Evolutionary conservation across 306 rosid genomes (phyloP).

Genomic region (Aeschynomene evenia): DNA sequence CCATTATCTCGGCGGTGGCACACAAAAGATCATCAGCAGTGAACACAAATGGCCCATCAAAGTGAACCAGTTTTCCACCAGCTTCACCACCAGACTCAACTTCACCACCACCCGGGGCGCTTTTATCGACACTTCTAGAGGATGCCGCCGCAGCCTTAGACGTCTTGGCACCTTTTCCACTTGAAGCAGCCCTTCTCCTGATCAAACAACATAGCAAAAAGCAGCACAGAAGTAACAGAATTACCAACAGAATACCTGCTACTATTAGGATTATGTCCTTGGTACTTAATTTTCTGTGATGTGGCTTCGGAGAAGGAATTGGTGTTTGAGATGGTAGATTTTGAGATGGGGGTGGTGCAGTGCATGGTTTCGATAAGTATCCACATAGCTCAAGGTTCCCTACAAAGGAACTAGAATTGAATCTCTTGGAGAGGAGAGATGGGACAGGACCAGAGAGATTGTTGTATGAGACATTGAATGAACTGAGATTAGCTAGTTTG

Average conservation of each 20-base stretch:
- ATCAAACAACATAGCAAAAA: conserved; percentile 66
- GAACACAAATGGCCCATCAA: conserved; percentile 87
- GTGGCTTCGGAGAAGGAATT: conserved; percentile 32
- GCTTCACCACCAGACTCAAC: conserved; percentile 73
- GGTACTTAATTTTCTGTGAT: conserved; percentile 58
- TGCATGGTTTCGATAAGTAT: conserved; percentile 60
- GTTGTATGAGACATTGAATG: conserved; percentile 82
- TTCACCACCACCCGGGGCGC: conserved; percentile 44
- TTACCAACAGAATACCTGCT: conserved; percentile 65
- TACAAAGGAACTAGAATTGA: conserved; percentile 79
- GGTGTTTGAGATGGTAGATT: conserved; percentile 56
- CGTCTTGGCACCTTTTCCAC: conserved; percentile 43
- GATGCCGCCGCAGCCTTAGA: conserved; percentile 42
- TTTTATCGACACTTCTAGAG: conserved; percentile 50
- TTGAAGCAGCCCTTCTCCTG: conserved; percentile 58
- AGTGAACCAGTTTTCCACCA: conserved; percentile 72
- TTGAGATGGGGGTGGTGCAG: conserved; percentile 53
- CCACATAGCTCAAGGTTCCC: conserved; percentile 90
- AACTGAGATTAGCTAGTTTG: conserved; percentile 57
- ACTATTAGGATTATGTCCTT: conserved; percentile 85
- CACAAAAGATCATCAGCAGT: conserved; percentile 88
- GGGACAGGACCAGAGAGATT: conserved; percentile 89
- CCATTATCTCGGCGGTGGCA: conserved; percentile 94
- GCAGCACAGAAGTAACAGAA: conserved; percentile 73
- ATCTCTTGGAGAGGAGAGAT: conserved; percentile 55